Conservation (phyloP, 2,329 filamentous ascomycete genomes). For the Xylariaceae sp. region DNA sequence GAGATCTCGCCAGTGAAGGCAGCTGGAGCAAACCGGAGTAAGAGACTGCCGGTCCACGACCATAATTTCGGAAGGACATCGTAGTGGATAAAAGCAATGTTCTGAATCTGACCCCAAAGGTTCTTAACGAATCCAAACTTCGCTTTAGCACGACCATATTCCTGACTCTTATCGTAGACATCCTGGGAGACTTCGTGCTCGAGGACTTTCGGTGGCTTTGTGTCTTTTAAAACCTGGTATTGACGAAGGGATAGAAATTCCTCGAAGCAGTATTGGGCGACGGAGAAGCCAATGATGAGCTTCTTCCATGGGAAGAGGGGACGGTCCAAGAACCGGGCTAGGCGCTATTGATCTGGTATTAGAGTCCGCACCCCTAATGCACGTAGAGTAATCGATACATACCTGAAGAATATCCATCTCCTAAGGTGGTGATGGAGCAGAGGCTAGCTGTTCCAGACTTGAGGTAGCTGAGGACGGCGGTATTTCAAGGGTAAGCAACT, state of each 20-base stretch:
- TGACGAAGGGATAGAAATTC: slow-evolving; percentile 87
- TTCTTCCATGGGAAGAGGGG: slow-evolving; percentile 97
- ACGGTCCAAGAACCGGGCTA: slow-evolving; percentile 85
- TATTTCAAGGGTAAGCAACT: slow-evolving; percentile 12
- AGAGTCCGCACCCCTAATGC: slow-evolving; percentile 22
- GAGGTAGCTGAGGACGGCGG: slow-evolving; percentile 15
- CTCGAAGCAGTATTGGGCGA: slow-evolving; percentile 90
- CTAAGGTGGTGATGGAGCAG: slow-evolving; percentile 21
- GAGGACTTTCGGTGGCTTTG: slow-evolving; percentile 81
- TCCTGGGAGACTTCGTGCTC: slow-evolving; percentile 85
- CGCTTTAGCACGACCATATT: slow-evolving; percentile 94
- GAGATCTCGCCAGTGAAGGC: slow-evolving; percentile 90
- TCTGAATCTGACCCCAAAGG: slow-evolving; percentile 85
- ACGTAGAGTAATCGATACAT: slow-evolving; percentile 23
- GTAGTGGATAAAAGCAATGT: slow-evolving; percentile 85
- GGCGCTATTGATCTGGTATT: slow-evolving; percentile 51
- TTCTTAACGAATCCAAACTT: slow-evolving; percentile 81
- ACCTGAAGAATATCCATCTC: slow-evolving; percentile 43
- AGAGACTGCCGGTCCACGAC: slow-evolving; percentile 74
- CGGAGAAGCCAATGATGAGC: slow-evolving; percentile 90
- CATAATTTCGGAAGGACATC: slow-evolving; percentile 91
- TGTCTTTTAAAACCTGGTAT: slow-evolving; percentile 81
- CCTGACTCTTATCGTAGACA: slow-evolving; percentile 94
- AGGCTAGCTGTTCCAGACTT: slow-evolving; percentile 17
- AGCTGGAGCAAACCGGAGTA: slow-evolving; percentile 73